Evolutionary conservation across 2,329 filamentous ascomycete species (phyloP), one percentile per base, ranked within the genome.

Genomic region (Fusarium transvaalense): DNA sequence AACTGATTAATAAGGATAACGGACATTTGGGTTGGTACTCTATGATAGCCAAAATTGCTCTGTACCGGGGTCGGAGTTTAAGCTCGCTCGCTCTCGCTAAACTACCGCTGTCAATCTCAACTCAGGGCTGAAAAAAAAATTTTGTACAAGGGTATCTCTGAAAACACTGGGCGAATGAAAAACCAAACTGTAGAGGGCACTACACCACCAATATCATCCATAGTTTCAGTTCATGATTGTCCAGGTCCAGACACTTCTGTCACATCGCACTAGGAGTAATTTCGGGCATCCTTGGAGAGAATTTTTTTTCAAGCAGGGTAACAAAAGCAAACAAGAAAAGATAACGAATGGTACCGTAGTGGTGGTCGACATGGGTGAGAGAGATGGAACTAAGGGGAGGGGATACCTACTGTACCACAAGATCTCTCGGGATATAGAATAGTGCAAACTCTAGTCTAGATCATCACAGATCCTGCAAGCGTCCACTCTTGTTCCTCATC

Each of bases 401-500:
- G 62, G 23, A 25, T 25, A 25, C n/a, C n/a, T n/a, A n/a, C n/a
- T n/a, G n/a, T n/a, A n/a, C 23, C 23, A 42, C 47, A 51, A 52
- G 54, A 71, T 59, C 66, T 52, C 34, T 56, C 61, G 46, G 53
- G 51, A 67, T 51, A 59, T 61, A 39, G 53, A 68, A 58, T 71
- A 66, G 68, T 55, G 47, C 62, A 41, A 69, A 71, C 57, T 41
- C 48, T 45, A 55, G 53, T 41, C 48, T 45, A 55, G 53, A 69
- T 67, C 39, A 41, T 39, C 14, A 35, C 37, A 69, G 66, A 69
- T 69, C 66, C 66, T 71, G 68, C 68, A 71, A 63, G 51, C 64
- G 56, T 62, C 61, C 45, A 63, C 59, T 67, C 41, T 48, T 54
- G 32, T 32, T 38, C 25, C 34, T 39, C 15, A 42, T 19, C 42